Percentiles rank a stretch among this genome's conserved stretches.
Conservation (phyloP, 352 stramenopile genomes). For the Globisporangium megalacanthum region DNA sequence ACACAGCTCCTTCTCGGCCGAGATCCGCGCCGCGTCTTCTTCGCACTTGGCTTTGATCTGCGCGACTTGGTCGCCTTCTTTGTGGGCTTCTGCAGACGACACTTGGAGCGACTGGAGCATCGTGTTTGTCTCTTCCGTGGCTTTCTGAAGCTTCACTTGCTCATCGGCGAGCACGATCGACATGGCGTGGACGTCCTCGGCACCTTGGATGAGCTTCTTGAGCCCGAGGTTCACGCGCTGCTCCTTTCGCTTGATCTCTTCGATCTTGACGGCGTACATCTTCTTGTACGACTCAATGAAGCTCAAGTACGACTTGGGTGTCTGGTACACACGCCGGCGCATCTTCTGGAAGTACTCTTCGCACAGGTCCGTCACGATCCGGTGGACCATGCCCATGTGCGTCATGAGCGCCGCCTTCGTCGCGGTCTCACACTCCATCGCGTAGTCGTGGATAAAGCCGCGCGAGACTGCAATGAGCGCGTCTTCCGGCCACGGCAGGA, state of each 20-base stretch:
- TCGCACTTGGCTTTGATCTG: conserved; percentile 97
- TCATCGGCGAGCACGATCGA: conserved; percentile 96
- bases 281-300: conserved; percentile 98
- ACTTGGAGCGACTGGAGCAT: conserved; percentile 97
- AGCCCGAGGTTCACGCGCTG: conserved; percentile 95
- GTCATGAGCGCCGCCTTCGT: conserved; percentile 91
- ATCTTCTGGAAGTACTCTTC: conserved; percentile 99
- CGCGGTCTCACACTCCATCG: conserved; percentile 90
- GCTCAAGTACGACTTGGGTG: conserved; percentile 97
- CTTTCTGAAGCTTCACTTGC: conserved; percentile 96
- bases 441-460: conserved; percentile 96
- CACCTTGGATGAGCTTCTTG: conserved; percentile 97
- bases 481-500: conserved; percentile 98
- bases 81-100: conserved; percentile 94
- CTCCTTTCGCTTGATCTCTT: conserved; percentile 96
- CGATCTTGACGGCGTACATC: conserved; percentile 94
- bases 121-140: conserved; percentile 95
- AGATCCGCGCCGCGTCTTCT: conserved; percentile 93
- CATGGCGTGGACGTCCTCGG: conserved; percentile 96
- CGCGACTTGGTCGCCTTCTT: conserved; percentile 95
- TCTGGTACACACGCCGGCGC: conserved; percentile 96
- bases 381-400: conserved; percentile 98
- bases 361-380: conserved; percentile 96
- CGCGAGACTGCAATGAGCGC: conserved; percentile 96
- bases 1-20: conserved; percentile 93